A percentile compares a stretch with the other conserved stretches of the same genome.
Evolutionary conservation across 2,329 filamentous ascomycete genomes (phyloP).

Genomic region (Ascochyta pisi): DNA sequence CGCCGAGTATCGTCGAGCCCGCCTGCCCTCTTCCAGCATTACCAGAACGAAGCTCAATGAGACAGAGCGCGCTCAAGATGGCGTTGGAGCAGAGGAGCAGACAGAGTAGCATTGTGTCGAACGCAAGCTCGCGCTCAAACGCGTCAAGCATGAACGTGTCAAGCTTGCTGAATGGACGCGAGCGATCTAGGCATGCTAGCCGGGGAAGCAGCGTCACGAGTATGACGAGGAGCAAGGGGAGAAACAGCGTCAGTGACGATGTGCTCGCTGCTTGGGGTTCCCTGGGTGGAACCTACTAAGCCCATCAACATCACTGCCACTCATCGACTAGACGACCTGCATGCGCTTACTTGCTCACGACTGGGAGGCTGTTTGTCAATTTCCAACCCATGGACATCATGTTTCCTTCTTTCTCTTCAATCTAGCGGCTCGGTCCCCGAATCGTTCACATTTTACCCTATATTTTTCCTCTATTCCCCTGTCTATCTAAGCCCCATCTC

Average conservation of each 20-base stretch:
- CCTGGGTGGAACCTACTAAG: constrained; percentile 49
- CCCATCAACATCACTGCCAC: background rate
- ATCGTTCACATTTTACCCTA: background rate
- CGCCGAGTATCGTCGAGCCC: constrained; percentile 33
- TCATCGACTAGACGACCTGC: background rate
- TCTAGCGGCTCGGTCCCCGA: constrained; percentile 1
- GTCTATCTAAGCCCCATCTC: background rate
- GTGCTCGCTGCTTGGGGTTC: constrained; percentile 57
- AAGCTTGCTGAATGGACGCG: constrained; percentile 3
- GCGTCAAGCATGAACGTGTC: constrained; percentile 14
- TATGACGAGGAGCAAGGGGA: constrained; percentile 21
- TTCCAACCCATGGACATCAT: background rate
- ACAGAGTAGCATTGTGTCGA: constrained; percentile 33
- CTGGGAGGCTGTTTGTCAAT: too few relatives aligned
- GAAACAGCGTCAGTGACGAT: constrained; percentile 54
- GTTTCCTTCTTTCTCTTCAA: background rate
- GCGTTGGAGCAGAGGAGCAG: constrained; percentile 19
- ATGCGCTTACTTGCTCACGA: background rate
- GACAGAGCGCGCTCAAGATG: constrained; percentile 1
- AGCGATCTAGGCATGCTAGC: constrained; percentile 24
- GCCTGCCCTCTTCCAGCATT: background rate
- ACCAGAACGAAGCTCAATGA: constrained; percentile 3
- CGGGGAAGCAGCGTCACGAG: constrained; percentile 36
- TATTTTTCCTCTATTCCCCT: background rate
- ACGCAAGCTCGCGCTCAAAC: constrained; percentile 11